Evolutionary conservation across 1,284 basidiomycete species (phyloP), one percentile per base, ranked within the genome.

Genomic region (Puccinia polysora): DNA sequence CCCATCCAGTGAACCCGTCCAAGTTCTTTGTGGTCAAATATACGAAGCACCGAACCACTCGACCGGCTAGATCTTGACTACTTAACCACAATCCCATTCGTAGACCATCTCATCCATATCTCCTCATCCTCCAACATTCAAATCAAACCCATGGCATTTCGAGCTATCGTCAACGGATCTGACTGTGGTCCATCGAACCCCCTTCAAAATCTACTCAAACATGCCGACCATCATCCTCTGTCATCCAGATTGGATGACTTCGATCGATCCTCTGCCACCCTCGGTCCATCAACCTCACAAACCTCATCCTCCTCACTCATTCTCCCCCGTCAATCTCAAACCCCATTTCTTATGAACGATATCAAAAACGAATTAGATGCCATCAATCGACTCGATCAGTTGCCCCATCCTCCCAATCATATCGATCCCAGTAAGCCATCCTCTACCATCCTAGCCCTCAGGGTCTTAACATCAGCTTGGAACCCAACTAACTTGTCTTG

Each of bases 161-260:
- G 55, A 62, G 50, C 69, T 28, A 49, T 71, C 36, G 32, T 71
- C 30, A 71, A 63, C 40, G 69, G 58, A 43, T 23, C 64, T 20
- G 58, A 71, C 23, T 71, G 69, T 55, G 69, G 69, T 30, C 69
- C 69, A 30, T 71, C 69, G 0, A 71, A 71, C 30, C 69, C 69
- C 38, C 59, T 71, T 15, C 45, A 71, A 47, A 71, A 62, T 56
- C 25, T 71, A 23, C 20, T 71, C 30, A 62, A 71, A 43, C 69
- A 63, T 47, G 5, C 50, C 36, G 45, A 71, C 15, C 32, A 18
- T 12, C 43, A 71, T 45, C 23, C 56, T 8, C n/a, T 50, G 5
- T 28, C 47, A 2, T 53, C 56, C 30, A 15, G 50, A 15, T 50
- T 53, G 18, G 56, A 70, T 14, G 6, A 49, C 10, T 12, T 38